Conservation (phyloP, 2,329 filamentous ascomycete genomes). For the Aspergillus clavatus region DNA sequence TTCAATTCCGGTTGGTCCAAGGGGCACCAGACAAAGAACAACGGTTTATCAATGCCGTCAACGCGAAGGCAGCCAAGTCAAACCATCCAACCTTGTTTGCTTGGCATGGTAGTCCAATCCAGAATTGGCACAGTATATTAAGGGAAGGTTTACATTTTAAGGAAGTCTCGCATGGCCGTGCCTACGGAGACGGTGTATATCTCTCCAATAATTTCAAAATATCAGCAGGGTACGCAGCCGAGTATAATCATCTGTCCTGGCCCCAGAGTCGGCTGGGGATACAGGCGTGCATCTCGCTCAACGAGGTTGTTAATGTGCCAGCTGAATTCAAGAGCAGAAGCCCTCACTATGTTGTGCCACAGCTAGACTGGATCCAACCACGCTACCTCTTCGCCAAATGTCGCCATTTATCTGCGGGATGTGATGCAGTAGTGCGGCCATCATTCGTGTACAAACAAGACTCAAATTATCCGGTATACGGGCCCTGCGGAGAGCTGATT, state of each 20-base stretch:
- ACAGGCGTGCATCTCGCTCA: constrained; percentile 62
- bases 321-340: constrained; percentile 50
- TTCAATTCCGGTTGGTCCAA: constrained; percentile 84
- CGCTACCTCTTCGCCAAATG: constrained; percentile 69
- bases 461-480: constrained; percentile 35
- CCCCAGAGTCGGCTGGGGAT: constrained; percentile 61
- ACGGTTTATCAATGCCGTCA: constrained; percentile 63
- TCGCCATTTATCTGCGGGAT: background rate
- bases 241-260: constrained; percentile 48
- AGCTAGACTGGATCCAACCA: constrained; percentile 84
- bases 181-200: constrained; percentile 77
- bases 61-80: constrained; percentile 32
- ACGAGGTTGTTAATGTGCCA: constrained; percentile 77
- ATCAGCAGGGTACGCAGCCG: constrained; percentile 51
- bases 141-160: constrained; percentile 74
- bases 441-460: constrained; percentile 35
- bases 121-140: constrained; percentile 88
- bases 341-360: constrained; percentile 67
- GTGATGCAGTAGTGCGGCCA: background rate
- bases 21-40: constrained; percentile 83
- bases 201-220: constrained; percentile 59
- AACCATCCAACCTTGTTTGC: constrained; percentile 69
- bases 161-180: constrained; percentile 58
- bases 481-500: constrained; percentile 35
- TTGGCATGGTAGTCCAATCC: constrained; percentile 73